Percentiles rank a stretch among this genome's conserved stretches.
These are phyloP conservation scores for Venturia pyrina DNA, from an alignment of 2,329 filamentous ascomycete species.

Conservation along the genomic window DNA sequence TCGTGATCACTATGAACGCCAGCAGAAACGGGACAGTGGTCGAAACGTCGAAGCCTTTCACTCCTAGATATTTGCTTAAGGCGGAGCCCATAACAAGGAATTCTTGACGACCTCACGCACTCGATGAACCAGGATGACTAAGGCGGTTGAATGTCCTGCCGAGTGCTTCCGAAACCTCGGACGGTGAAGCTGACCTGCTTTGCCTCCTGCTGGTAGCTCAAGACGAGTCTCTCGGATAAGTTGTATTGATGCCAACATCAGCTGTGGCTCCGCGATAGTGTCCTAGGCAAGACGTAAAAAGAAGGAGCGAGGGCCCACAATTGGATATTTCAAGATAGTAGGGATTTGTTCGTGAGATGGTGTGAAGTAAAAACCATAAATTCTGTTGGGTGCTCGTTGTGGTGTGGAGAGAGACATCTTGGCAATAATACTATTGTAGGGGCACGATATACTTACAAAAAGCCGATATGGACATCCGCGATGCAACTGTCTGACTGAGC, in stretches of 20 bases:
- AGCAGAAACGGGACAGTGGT: too few species aligned
- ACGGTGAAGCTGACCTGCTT: background rate
- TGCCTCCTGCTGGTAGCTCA: background rate
- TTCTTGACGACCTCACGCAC: too few species aligned
- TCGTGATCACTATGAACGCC: too few species aligned
- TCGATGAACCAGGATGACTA: background rate
- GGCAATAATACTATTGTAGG: background rate
- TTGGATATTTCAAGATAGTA: background rate
- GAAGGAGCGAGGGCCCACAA: too few species aligned
- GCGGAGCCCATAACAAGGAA: too few species aligned
- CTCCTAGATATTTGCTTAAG: too few species aligned
- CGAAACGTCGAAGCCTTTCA: too few species aligned
- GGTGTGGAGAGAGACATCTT: background rate
- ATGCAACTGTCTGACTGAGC: slow-evolving; percentile 4
- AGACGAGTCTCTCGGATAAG: background rate
- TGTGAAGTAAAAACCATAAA: background rate
- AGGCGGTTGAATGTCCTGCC: background rate
- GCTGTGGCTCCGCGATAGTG: background rate
- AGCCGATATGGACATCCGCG: background rate
- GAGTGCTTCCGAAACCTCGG: background rate
- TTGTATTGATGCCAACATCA: background rate
- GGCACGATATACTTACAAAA: background rate
- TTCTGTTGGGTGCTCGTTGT: background rate
- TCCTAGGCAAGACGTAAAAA: background rate
- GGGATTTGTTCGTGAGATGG: background rate